phyloP scores from a whole-genome alignment of 495 filamentous ascomycete genomes.

The Penicillium longicatenatum region DNA sequence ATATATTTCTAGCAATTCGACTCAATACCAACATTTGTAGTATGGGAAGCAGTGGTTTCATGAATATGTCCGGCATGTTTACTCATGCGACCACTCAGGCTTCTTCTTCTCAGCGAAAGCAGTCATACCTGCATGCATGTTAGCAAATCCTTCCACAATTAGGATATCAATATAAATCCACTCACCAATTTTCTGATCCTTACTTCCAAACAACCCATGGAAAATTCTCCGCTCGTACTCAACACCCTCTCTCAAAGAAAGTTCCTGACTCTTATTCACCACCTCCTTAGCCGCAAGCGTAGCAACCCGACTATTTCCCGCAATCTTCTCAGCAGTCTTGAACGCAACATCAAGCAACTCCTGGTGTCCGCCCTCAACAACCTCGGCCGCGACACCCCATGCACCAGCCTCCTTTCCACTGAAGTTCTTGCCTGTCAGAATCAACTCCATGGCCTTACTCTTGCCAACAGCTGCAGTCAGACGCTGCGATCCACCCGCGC shows the following conservation, averaged over 20 bases:
- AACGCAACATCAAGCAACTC: constrained; percentile 76
- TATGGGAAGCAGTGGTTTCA: background rate
- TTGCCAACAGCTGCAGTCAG: constrained; percentile 87
- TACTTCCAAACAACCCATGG: constrained; percentile 86
- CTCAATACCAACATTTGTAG: background rate
- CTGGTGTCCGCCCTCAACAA: constrained; percentile 75
- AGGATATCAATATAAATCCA: constrained; percentile 1
- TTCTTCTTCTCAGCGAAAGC: constrained; percentile 96
- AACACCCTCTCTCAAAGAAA: constrained; percentile 81
- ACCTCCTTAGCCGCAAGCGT: constrained; percentile 95
- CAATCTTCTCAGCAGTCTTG: constrained; percentile 85
- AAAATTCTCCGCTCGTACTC: constrained; percentile 94
- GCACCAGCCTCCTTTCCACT: constrained; percentile 76
- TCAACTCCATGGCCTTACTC: constrained; percentile 87
- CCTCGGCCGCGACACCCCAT: constrained; percentile 87
- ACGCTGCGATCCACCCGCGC: constrained; percentile 90
- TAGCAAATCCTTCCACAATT: constrained; percentile 14
- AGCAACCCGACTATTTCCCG: constrained; percentile 74
- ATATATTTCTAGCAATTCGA: background rate
- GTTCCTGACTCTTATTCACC: constrained; percentile 94
- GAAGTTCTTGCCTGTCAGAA: constrained; percentile 84
- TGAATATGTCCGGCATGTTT: constrained; percentile 20
- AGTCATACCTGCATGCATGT: constrained; percentile 65
- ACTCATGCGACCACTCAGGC: constrained; percentile 86
- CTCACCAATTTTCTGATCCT: constrained; percentile 93